Evolutionary conservation across 2,329 filamentous ascomycete species (phyloP).

Genomic region (Fragosphaeria purpurea): DNA sequence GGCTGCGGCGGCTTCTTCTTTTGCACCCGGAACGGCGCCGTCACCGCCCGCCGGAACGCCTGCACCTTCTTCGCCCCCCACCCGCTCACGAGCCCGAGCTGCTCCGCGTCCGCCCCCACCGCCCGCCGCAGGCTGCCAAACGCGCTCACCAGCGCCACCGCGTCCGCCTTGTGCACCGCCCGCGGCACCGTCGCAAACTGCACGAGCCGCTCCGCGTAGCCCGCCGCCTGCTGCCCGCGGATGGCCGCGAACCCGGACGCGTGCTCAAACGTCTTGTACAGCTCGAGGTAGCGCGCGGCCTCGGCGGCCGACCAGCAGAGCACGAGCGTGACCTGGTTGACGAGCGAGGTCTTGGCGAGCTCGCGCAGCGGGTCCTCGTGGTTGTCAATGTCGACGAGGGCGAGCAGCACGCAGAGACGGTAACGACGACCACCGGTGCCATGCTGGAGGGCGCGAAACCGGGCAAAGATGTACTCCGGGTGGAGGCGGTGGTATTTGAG

Average conservation of each 20-base stretch:
- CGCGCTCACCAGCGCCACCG: constrained; percentile 77
- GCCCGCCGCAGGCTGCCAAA: constrained; percentile 85
- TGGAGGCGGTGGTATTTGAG: constrained; percentile 96
- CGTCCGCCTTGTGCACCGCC: constrained; percentile 90
- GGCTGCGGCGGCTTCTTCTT: constrained; percentile 48
- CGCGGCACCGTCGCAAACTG: constrained; percentile 89
- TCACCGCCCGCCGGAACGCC: constrained; percentile 70
- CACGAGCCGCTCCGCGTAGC: constrained; percentile 76
- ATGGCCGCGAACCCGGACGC: constrained; percentile 65
- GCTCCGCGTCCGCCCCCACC: constrained; percentile 78
- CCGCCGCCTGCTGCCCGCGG: constrained; percentile 70
- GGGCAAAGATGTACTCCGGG: constrained; percentile 94
- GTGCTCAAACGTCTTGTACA: constrained; percentile 92
- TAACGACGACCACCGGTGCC: constrained; percentile 44
- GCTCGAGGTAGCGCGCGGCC: constrained; percentile 83
- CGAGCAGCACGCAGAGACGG: constrained; percentile 72
- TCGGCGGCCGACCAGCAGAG: constrained; percentile 92
- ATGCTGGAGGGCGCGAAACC: constrained; percentile 73
- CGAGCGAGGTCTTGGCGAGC: constrained; percentile 79
- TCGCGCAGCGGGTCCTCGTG: constrained; percentile 86
- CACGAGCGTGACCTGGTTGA: constrained; percentile 87
- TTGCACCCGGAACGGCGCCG: constrained; percentile 73
- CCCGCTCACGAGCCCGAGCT: constrained; percentile 72
- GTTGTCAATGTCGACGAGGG: constrained; percentile 90
- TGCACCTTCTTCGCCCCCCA: constrained; percentile 96